Evolutionary conservation across 805 yeast genomes (phyloP).

Genomic region (Candida sakaeoensis): DNA sequence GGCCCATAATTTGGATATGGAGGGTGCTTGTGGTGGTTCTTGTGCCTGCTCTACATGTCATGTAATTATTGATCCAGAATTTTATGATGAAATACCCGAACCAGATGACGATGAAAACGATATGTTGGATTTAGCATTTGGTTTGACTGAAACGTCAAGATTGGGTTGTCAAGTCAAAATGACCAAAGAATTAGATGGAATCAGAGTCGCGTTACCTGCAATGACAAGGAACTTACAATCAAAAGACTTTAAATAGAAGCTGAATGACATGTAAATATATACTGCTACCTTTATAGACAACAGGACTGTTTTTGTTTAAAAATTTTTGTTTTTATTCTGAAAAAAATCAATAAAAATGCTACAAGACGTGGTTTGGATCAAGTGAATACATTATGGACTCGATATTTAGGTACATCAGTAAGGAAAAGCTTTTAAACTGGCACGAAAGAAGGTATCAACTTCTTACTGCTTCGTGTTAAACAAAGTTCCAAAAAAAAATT

Average conservation of each 20-base stretch:
- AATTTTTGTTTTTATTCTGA: too few relatives aligned
- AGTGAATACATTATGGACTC: too few relatives aligned
- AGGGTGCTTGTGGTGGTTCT: conserved; percentile 97
- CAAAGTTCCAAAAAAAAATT: background rate
- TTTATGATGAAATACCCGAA: conserved; percentile 85
- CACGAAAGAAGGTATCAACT: too few relatives aligned
- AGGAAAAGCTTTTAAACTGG: too few relatives aligned
- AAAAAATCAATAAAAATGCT: too few relatives aligned
- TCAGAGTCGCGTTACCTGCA: conserved; percentile 93
- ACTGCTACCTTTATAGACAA: conserved; percentile 2
- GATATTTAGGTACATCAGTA: too few relatives aligned
- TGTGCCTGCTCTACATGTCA: conserved; percentile 99
- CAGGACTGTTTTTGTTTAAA: too few relatives aligned
- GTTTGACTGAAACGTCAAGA: conserved; percentile 93
- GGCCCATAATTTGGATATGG: conserved; percentile 90
- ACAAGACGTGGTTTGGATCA: too few relatives aligned
- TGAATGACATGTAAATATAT: background rate
- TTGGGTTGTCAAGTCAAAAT: conserved; percentile 91
- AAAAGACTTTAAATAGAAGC: conserved; percentile 57
- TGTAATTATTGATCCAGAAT: conserved; percentile 92
- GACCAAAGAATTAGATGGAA: conserved; percentile 88
- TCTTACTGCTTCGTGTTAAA: too few relatives aligned
- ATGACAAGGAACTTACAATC: conserved; percentile 92
- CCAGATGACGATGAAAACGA: conserved; percentile 98
- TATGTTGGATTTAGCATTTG: conserved; percentile 96